Evolutionary conservation across 2,329 filamentous ascomycete genomes (phyloP).

Genomic region (Conoideocrella luteorostrata): DNA sequence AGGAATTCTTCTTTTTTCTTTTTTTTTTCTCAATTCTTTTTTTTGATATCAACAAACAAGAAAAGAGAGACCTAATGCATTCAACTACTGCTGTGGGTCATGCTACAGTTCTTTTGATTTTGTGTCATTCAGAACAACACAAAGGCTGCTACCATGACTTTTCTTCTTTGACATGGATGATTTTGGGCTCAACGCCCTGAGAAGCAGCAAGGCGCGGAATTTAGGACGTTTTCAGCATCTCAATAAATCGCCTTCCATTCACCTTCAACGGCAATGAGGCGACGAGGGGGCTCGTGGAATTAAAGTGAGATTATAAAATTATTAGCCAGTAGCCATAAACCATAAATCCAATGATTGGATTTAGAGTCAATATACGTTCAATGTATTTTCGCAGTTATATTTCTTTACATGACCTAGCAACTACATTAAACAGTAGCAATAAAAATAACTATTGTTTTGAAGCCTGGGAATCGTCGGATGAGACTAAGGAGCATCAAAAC

Average conservation of each 20-base stretch:
- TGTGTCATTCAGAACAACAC: not conserved
- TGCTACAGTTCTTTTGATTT: not conserved
- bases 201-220: slow-evolving; percentile 1
- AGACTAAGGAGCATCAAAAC: not conserved
- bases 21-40: slow-evolving; percentile 4
- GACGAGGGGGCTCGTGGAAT: no score
- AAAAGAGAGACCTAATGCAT: slow-evolving; percentile 19
- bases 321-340: no score
- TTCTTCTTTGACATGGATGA: slow-evolving; percentile 5
- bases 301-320: no score
- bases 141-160: slow-evolving; percentile 12
- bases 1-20: slow-evolving; percentile 4
- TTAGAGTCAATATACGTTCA: no score
- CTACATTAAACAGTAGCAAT: slow-evolving; percentile 5
- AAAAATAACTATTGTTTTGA: slow-evolving; percentile 3
- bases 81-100: slow-evolving; percentile 19
- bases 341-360: no score
- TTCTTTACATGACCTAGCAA: no score
- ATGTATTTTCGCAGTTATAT: no score
- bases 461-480: not conserved
- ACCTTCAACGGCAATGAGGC: no score
- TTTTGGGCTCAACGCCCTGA: slow-evolving; percentile 20
- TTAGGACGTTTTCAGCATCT: no score
- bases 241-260: no score
- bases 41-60: not conserved